Evolutionary conservation across 73 alveolate species (phyloP), one percentile per base, ranked within the genome.

Genomic region (Paramecium pentaurelia): DNA sequence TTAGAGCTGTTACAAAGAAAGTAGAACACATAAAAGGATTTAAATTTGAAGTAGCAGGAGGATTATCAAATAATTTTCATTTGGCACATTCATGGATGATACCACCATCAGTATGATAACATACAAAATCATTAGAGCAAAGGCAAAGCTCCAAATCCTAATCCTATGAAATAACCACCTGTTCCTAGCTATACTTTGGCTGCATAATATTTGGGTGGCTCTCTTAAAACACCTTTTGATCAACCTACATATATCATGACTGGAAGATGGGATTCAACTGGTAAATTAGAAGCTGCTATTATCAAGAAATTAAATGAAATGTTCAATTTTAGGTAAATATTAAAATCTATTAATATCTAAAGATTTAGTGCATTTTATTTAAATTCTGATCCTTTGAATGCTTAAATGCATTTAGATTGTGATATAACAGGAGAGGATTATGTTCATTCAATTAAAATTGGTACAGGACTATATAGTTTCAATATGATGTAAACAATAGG

Each of bases 11-110:
- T 42, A 89, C 94, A 2, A 89, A 83, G 51, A 89, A 89, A 45
- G 90, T 89, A 34, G 94, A 89, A 89, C 94, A 89, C 45, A 89
- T 89, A 25, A 89, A 89, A 73, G 94, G 94, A 9, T 89, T 89
- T 45, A 89, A 89, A 68, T 89, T 89, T 36, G 94, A 89, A 71
- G 58, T 89, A 16, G 71, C 94, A 28, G 88, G 92, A 5, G 92
- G 86, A 16, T 38, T 89, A 14, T 89, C 94, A 30, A 49, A 89
- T 47, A 89, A 83, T 71, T 89, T 89, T 28, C 86, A 71, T 77
- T 85, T 89, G 30, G 58, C 86, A 12, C 94, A 89, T 64, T 89
- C 94, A 25, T 89, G 94, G 94, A 12, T 44, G 28, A 89, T 89
- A 27, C 94, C 94, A 45, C 75, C 80, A 45, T 64, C 84, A 14